Conservation (phyloP, 1,284 basidiomycete genomes). For the Athelia psychrophila region DNA sequence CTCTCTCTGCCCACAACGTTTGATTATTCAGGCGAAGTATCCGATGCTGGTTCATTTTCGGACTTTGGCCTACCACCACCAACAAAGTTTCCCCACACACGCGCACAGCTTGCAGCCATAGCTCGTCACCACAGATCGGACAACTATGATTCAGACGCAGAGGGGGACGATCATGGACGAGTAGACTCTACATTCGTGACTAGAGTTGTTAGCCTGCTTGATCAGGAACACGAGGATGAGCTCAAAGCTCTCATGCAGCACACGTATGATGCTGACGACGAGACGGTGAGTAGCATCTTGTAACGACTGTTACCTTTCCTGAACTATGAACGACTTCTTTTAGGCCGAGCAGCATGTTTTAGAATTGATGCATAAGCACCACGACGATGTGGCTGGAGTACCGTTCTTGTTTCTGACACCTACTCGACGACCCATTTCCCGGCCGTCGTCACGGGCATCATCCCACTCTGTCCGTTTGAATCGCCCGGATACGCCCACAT, state of each 20-base stretch:
- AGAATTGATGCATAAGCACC: constrained; percentile 84
- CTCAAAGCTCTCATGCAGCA: constrained; percentile 74
- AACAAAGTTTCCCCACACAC: constrained; percentile 73
- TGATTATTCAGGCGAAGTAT: not conserved
- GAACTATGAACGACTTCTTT: not conserved
- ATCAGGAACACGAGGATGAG: constrained; percentile 82
- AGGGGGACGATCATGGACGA: constrained; percentile 51
- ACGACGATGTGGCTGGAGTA: constrained; percentile 77
- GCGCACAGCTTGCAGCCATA: constrained; percentile 70
- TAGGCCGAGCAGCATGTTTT: constrained; percentile 77
- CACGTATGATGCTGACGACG: constrained; percentile 71
- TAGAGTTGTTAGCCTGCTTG: constrained; percentile 68
- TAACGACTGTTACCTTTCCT: constrained; percentile 1
- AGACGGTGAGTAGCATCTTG: constrained; percentile 51
- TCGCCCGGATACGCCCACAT: constrained; percentile 71
- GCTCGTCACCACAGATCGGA: constrained; percentile 69
- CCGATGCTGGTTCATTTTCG: not conserved
- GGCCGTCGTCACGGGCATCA: constrained; percentile 79
- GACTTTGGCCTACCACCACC: constrained; percentile 4
- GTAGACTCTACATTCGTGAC: constrained; percentile 60
- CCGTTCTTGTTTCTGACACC: constrained; percentile 80
- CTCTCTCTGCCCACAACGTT: not conserved
- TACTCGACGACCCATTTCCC: constrained; percentile 72
- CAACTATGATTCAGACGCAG: constrained; percentile 50
- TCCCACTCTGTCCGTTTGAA: constrained; percentile 62